Base-by-base conservation (phyloP, 306 rosid genomes). In the Potentilla sterilis region DNA sequence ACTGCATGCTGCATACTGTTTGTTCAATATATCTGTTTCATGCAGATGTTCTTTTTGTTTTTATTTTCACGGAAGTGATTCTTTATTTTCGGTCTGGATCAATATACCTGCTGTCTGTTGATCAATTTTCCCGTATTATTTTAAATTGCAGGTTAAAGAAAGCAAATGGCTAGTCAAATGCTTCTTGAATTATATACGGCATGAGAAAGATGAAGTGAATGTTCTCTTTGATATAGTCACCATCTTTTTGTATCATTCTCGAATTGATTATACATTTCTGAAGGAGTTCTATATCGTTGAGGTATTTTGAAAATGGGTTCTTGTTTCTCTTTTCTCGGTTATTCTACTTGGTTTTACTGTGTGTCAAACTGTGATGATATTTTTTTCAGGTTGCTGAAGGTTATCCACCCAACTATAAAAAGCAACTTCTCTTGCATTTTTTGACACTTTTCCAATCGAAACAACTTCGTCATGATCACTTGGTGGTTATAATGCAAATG, bases 121-220 rank as follows among this genome's bases (percentile, higher is more conserved):
- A 71, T 67, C 66, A 34, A 6, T 14, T 70, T 70, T 54, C 28
- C 81, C 40, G 69, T 19, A 14, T 76, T 73, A 35, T 72, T 13
- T 69, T 77, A 38, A 70, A 78, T 75, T 79, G 80, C 95, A 96
- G 99, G 97, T 96, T 70, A 96, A 96, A 85, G 99, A 96, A 87
- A 96, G 99, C 87, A 96, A 96, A 81, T 96, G 99, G 98, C 93
- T 92, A 77, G 96, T 96, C 78, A 96, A 96, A 83, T 96, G 99
- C 89, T 92, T 96, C 87, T 86, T 96, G 84, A 96, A 96, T 83
- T 96, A 88, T 87, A 84, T 96, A 81, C 87, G 96, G 73, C 98
- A 96, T 79, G 97, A 96, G 71, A 90, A 90, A 81, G 82, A 84
- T 1, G 99, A 96, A 96, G 98, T 96, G 87, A 89, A 96, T 84